Evolutionary conservation across 306 rosid genomes (phyloP), one percentile per base, ranked within the genome.

Genomic region (Myrica gale): DNA sequence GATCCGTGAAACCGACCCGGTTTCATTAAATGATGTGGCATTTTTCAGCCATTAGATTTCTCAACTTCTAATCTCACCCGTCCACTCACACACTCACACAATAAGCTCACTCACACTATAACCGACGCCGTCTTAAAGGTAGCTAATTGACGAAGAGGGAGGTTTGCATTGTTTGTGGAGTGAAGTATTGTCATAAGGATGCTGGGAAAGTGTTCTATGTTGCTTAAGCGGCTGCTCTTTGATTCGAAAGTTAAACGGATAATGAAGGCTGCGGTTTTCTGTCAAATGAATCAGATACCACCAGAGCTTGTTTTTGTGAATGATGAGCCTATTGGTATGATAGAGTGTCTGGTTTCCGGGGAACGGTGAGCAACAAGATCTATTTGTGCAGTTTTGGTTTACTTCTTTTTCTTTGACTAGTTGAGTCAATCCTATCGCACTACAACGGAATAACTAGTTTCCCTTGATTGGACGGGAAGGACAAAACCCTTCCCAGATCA

Each of bases 311-410:
- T 93, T 76, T 39, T 23, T 21, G 95, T 93, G 52, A 93, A 93
- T 41, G 87, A 13, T 1, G 70, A 80, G 54, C 76, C 83, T 93
- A 80, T 84, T 93, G 98, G 96, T 93, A 90, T 76, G 98, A 93
- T 78, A 90, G 83, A 55, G 85, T 85, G 10, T 85, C 93, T 42
- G 98, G 96, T 5, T 85, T 87, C 50, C 90, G 98, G 98, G 98
- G 98, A 76, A 89, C 85, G 98, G 98, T 93, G 68, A 81, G 42
- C 6, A 42, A 65, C 54, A 54, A 73, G 69, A 68, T 80, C 78
- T 67, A 60, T 45, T 48, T n/a, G 50, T 73, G 21, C 17, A 16
- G 5, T 19, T 45, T 10, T 23, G 20, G 58, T 26, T 52, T n/a
- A 41, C 41, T 53, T 72, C 17, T 37, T 21, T 77, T 75, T 19